Percentiles rank a stretch among this genome's conserved stretches.
Conservation (phyloP, 2,329 filamentous ascomycete species). For the Colletotrichum gloeosporioides region DNA sequence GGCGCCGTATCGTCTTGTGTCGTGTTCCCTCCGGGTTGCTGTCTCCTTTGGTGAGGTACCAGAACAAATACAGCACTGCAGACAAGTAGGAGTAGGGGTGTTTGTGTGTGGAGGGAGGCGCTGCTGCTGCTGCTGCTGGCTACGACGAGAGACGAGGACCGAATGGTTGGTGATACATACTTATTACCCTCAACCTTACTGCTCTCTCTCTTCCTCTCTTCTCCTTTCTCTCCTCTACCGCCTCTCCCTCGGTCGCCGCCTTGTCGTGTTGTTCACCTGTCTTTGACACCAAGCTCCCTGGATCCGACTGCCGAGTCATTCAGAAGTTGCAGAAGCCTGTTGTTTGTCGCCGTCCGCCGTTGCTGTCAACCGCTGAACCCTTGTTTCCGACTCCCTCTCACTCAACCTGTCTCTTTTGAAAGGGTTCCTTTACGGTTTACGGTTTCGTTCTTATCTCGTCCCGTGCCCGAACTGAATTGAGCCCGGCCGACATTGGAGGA, state of each 20-base stretch:
- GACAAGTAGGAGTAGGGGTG: neutral
- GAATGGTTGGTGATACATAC: constrained; percentile 1
- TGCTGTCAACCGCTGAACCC: neutral
- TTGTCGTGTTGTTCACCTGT: neutral
- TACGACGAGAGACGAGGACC: neutral
- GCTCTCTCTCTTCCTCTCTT: neutral
- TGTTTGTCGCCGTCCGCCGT: neutral
- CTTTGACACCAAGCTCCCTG: neutral
- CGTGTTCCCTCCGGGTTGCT: neutral
- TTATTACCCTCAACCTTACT: constrained; percentile 9
- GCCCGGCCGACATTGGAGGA: neutral
- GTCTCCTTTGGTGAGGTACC: neutral
- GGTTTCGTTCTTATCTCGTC: constrained; percentile 1
- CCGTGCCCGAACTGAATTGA: neutral
- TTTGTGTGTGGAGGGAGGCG: neutral
- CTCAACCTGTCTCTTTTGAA: neutral
- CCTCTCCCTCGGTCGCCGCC: constrained; percentile 19
- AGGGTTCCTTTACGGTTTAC: neutral
- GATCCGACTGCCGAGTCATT: constrained; percentile 11
- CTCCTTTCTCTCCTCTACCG: neutral
- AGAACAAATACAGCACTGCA: neutral
- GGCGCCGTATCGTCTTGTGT: neutral
- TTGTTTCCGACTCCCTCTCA: neutral
- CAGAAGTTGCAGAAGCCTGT: neutral
- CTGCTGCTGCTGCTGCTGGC: neutral